phyloP scores from a whole-genome alignment of 345 rosid species.

The Trapa incisa region DNA sequence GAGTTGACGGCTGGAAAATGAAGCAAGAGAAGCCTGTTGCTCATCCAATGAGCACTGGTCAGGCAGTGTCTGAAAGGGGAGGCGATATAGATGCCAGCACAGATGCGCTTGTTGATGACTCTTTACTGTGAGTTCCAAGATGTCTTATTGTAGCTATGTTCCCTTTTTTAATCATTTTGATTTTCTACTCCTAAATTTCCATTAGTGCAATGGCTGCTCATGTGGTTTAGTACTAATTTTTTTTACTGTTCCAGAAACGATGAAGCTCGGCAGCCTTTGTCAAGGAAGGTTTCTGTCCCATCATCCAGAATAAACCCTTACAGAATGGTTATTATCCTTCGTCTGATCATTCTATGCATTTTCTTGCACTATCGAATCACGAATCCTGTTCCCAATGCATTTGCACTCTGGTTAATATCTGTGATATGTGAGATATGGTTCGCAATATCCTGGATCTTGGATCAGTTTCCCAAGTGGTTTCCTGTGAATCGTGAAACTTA shows the following conservation, averaged over 20 bases:
- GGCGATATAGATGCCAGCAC: conserved; percentile 74
- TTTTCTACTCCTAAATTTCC: neutral
- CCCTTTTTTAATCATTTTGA: neutral
- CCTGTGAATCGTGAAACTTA: conserved; percentile 87
- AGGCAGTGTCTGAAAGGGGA: conserved; percentile 81
- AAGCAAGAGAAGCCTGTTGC: conserved; percentile 78
- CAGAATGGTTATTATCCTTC: conserved; percentile 79
- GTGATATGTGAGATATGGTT: conserved; percentile 96
- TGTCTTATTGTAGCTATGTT: neutral
- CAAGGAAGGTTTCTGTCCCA: conserved; percentile 76
- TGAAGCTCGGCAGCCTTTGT: conserved; percentile 86
- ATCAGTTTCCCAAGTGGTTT: conserved; percentile 88
- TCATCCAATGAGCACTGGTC: conserved; percentile 60
- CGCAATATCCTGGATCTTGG: conserved; percentile 89
- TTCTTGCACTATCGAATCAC: conserved; percentile 78
- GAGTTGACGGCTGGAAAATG: conserved; percentile 96
- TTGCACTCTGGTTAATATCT: conserved; percentile 66
- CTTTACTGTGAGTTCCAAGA: conserved; percentile 52
- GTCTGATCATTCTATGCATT: conserved; percentile 56
- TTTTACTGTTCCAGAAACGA: conserved; percentile 39
- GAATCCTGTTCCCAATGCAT: conserved; percentile 73
- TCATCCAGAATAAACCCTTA: conserved; percentile 82
- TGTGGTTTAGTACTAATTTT: neutral
- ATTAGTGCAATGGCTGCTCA: neutral
- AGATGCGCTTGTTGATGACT: conserved; percentile 74